Evolutionary conservation across 2,329 filamentous ascomycete species (phyloP), one percentile per base, ranked within the genome.

Genomic region (Exophiala alcalophila): DNA sequence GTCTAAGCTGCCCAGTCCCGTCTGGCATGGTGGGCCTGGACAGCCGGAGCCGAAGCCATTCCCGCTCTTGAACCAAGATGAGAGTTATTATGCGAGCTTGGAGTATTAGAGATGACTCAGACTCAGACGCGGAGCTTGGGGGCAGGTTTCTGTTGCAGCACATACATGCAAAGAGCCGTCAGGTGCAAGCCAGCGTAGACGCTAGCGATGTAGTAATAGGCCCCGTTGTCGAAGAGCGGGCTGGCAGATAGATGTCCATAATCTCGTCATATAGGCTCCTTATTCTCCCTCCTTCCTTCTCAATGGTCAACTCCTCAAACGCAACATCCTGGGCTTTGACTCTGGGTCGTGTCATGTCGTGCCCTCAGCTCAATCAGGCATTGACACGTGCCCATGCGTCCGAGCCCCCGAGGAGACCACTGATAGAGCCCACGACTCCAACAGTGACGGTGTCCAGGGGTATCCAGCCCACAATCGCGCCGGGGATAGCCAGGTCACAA

Each of bases 401-500:
- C 15, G 41, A 49, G 1, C 74, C 73, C 7, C 80, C 80, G 31
- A 86, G 58, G 3, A 83, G 31, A 1, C 82, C 84, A 36, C 80
- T 81, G 15, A 76, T 56, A 14, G 83, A 63, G 73, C 81, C 83
- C 6, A 73, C 72, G 9, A 73, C 41, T 1, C 77, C 80, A 1
- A 85, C 73, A 1, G 70, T 64, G 2, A 76, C 69, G 0, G 71
- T 62, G 7, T 71, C 65, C 1, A 73, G 65, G 0, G 68, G 60
- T 18, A 82, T 62, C 81, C 81, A 85, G 0, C 80, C 80, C 10
- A 85, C 63, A 1, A 74, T 65, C 4, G 67, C 66, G 0, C 76
- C 77, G 0, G 84, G 84, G 21, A 85, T 67, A 3, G 80, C 57
- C 32, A 85, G 59, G 59, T 88, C 84, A 36, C 83, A 70, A 5